Evolutionary conservation across 331 rosid genomes (phyloP).

Genomic region (Malus hybrid): DNA sequence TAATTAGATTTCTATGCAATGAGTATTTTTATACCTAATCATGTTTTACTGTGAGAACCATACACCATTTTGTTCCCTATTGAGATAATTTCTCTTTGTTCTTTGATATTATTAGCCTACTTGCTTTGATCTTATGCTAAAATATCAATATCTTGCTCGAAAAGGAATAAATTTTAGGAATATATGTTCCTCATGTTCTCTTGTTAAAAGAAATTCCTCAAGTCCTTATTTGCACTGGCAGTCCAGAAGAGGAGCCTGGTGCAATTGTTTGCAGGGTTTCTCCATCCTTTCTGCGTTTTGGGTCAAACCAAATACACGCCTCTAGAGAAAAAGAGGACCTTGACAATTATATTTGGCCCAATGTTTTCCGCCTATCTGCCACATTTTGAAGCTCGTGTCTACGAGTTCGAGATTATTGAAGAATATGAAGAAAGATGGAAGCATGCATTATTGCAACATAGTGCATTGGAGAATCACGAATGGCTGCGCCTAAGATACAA

Average conservation of each 20-base stretch:
- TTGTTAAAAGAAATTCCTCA: background rate
- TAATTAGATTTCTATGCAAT: background rate
- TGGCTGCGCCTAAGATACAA: background rate
- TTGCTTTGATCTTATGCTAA: background rate
- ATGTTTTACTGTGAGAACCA: background rate
- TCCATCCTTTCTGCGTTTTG: slow-evolving; percentile 15
- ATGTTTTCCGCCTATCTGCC: too few species aligned
- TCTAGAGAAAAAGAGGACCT: too few species aligned
- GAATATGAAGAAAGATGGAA: background rate
- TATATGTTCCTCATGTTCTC: background rate
- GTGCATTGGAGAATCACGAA: background rate
- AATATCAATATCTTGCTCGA: background rate
- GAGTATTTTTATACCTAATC: background rate
- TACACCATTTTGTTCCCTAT: too few species aligned
- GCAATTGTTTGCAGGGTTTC: slow-evolving; percentile 92
- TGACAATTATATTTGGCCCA: too few species aligned
- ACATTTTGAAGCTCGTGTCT: too few species aligned
- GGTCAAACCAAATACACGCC: too few species aligned
- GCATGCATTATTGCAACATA: background rate
- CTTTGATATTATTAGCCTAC: too few species aligned
- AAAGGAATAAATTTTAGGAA: background rate
- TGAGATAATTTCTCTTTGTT: too few species aligned
- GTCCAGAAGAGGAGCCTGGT: slow-evolving; percentile 90
- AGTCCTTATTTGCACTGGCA: slow-evolving; percentile 56
- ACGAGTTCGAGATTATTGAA: background rate